Evolutionary conservation across 768 basidiomycete genomes (phyloP), one percentile per base, ranked within the genome.

Genomic region (Hortiboletus campestris): DNA sequence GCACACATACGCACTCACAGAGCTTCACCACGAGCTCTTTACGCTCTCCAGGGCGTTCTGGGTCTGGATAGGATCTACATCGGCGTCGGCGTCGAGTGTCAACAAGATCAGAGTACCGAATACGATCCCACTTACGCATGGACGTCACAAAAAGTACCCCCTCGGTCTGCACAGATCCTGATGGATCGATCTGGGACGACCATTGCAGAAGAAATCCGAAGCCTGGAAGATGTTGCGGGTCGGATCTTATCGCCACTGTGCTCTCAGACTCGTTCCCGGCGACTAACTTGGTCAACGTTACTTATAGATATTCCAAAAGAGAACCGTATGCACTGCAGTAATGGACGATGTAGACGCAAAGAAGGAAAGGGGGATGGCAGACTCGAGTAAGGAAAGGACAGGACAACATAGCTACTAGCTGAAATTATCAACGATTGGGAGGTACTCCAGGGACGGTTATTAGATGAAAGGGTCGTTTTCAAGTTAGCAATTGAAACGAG

Each of bases 1-100:
- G 32, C 29, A 20, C 16, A 12, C 20, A 32, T 14, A 16, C 11
- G 31, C 25, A 76, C 88, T 61, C 68, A 86, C 91, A 74, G 1
- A 98, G 83, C 70, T 98, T 98, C 47, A 96, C 86, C n/a, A 98
- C 87, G 47, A 93, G 68, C 47, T 95, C 93, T 62, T 84, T 86
- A 59, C 84, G 77, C 60, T 86, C 77, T 6, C 73, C 67, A 10
- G 74, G 76, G 52, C 83, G 78, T 25, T 85, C 79, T 20, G 86
- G 82, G 69, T 91, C 86, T 35, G 85, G 86, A 70, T 88, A 89
- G 6, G 90, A 89, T 56, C 88, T 88, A 59, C 28, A 8, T 32
- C 34, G 40, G 14, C 9, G 9, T 38, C 20, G 51, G 49, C 45
- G 49, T 52, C 25, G 31, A 45, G 12, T 44, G 17, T 48, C 38